phyloP scores from a whole-genome alignment of 2,329 filamentous ascomycete species.

The Microdochium paspali region DNA sequence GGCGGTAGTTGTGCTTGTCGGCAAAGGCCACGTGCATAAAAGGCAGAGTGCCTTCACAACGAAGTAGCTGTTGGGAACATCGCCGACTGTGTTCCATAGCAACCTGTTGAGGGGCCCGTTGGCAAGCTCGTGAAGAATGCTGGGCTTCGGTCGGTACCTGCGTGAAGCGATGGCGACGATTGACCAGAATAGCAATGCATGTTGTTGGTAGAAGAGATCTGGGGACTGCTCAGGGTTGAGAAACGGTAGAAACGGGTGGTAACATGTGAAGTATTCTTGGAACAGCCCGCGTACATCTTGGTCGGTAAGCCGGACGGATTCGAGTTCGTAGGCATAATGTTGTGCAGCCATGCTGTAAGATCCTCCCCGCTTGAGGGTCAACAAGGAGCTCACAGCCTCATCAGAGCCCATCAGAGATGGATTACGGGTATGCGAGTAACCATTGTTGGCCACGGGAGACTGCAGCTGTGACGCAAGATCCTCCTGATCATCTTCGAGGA shows the following conservation, averaged over 20 bases:
- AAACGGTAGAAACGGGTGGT: slow-evolving; percentile 72
- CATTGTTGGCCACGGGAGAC: slow-evolving; percentile 48
- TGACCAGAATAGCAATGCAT: slow-evolving; percentile 78
- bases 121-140: slow-evolving; percentile 58
- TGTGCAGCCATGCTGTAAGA: slow-evolving; percentile 46
- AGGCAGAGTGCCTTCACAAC: slow-evolving; percentile 75
- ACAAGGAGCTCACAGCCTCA: slow-evolving; percentile 56
- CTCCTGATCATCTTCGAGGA: slow-evolving; percentile 44
- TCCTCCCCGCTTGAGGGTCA: slow-evolving; percentile 57
- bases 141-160: slow-evolving; percentile 54
- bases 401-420: slow-evolving; percentile 58
- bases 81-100: slow-evolving; percentile 68
- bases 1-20: slow-evolving; percentile 69
- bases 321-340: slow-evolving; percentile 50
- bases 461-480: slow-evolving; percentile 44
- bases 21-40: slow-evolving; percentile 73
- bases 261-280: slow-evolving; percentile 64
- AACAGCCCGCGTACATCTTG: slow-evolving; percentile 57
- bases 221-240: slow-evolving; percentile 57
- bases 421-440: slow-evolving; percentile 51
- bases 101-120: slow-evolving; percentile 57
- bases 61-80: slow-evolving; percentile 70
- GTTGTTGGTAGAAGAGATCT: slow-evolving; percentile 67
- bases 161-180: slow-evolving; percentile 68
- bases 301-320: slow-evolving; percentile 55